Conservation (phyloP, 441 rosid species). For the Manihot esculenta region DNA sequence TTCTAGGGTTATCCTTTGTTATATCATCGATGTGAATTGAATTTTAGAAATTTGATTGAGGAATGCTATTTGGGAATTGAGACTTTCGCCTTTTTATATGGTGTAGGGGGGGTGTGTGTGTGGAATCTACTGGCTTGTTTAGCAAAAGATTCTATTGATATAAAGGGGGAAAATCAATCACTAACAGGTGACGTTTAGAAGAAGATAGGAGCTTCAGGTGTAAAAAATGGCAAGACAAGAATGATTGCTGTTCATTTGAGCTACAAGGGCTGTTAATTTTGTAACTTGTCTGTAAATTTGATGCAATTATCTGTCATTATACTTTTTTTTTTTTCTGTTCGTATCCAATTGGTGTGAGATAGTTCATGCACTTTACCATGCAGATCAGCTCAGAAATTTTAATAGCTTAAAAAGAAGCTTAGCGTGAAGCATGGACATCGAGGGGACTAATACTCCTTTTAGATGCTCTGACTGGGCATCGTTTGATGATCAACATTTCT, state of each 20-base stretch:
- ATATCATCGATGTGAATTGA: not conserved
- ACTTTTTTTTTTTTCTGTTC: no score
- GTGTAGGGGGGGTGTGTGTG: no score
- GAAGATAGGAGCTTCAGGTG: no score
- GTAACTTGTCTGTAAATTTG: no score
- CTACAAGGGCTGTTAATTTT: not conserved
- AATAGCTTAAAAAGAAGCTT: conserved; percentile 3
- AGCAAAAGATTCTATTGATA: no score
- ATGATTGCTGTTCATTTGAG: not conserved
- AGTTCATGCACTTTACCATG: not conserved
- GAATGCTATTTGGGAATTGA: not conserved
- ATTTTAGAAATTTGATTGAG: not conserved
- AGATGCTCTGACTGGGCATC: conserved; percentile 8
- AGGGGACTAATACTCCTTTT: conserved; percentile 11
- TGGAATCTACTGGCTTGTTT: no score
- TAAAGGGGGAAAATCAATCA: no score
- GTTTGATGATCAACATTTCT: conserved; percentile 46
- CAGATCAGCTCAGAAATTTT: not conserved
- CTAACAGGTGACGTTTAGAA: no score
- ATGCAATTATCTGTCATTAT: no score
- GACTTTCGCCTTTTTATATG: not conserved
- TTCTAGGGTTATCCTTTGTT: no score
- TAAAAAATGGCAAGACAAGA: no score
- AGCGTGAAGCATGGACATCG: conserved; percentile 25
- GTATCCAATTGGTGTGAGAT: no score